These are phyloP conservation scores for Rutidosis leptorrhynchoides DNA, from an alignment of 129 eudicot genomes.

Conservation along the genomic window DNA sequence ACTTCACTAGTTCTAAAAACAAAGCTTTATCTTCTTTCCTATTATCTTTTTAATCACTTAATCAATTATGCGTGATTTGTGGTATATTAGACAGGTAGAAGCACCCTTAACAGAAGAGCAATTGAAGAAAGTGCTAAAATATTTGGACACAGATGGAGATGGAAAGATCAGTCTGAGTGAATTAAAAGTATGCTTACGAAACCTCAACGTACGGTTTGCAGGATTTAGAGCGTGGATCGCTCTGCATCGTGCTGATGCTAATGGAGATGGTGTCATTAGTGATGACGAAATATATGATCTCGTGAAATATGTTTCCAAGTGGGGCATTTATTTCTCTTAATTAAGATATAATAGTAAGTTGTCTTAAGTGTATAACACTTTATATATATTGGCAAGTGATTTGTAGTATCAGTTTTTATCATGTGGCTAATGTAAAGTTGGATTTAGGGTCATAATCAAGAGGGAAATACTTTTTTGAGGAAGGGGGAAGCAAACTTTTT, in stretches of 20 bases:
- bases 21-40: too few relatives aligned
- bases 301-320: slow-evolving; percentile 29
- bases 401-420: neutral
- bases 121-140: slow-evolving; percentile 27
- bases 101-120: slow-evolving; percentile 28
- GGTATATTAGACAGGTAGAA: slow-evolving; percentile 2
- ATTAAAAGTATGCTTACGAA: slow-evolving; percentile 36
- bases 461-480: too few relatives aligned
- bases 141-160: slow-evolving; percentile 36
- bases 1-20: neutral
- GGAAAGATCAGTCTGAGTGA: slow-evolving; percentile 39
- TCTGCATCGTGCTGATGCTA: slow-evolving; percentile 35
- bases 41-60: neutral
- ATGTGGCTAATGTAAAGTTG: neutral
- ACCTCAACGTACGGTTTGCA: slow-evolving; percentile 28
- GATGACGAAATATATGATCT: slow-evolving; percentile 38
- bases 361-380: neutral
- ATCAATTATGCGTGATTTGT: neutral
- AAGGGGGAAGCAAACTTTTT: too few relatives aligned
- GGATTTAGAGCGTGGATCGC: slow-evolving; percentile 35
- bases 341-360: neutral
- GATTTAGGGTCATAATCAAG: neutral
- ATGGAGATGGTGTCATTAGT: slow-evolving; percentile 39
- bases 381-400: neutral
- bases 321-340: slow-evolving; percentile 14